phyloP scores from a whole-genome alignment of 768 basidiomycete genomes.

The Trametes punicea region DNA sequence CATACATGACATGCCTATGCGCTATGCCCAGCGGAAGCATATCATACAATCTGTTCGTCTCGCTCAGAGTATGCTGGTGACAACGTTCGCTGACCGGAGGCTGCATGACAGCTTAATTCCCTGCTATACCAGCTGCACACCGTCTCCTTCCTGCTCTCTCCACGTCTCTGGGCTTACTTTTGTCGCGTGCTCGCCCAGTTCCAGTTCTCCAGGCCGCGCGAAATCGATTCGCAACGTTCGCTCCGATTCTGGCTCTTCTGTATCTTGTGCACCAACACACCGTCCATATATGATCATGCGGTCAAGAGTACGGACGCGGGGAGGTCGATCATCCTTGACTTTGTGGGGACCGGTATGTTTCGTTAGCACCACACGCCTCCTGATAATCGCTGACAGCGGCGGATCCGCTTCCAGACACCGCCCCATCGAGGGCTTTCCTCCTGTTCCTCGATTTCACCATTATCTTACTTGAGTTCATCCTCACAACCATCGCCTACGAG shows the following conservation, averaged over 20 bases:
- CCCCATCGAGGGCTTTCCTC: conserved; percentile 64
- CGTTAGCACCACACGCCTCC: neutral
- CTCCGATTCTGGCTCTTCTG: conserved; percentile 65
- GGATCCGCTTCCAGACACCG: conserved; percentile 29
- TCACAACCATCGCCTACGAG: conserved; percentile 70
- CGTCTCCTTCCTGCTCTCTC: conserved; percentile 75
- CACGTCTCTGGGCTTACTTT: conserved; percentile 54
- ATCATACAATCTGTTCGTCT: conserved; percentile 27
- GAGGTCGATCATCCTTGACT: conserved; percentile 69
- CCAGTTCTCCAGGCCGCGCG: conserved; percentile 63
- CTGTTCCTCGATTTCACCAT: conserved; percentile 67
- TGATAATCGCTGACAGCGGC: neutral
- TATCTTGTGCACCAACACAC: conserved; percentile 54
- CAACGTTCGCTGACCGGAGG: neutral
- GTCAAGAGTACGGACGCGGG: conserved; percentile 50
- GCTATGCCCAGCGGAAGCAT: conserved; percentile 32
- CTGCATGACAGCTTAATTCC: conserved; percentile 52
- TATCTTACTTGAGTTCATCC: conserved; percentile 60
- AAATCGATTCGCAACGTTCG: conserved; percentile 61
- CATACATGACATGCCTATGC: conserved; percentile 32
- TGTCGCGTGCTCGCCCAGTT: conserved; percentile 59
- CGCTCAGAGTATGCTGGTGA: neutral
- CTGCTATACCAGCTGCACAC: conserved; percentile 71
- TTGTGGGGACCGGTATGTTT: conserved; percentile 69
- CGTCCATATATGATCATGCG: conserved; percentile 61